A percentile compares a stretch with the other conserved stretches of the same genome.
Evolutionary conservation across 805 yeast genomes (phyloP).

Genomic region (Danielia oregonensis): DNA sequence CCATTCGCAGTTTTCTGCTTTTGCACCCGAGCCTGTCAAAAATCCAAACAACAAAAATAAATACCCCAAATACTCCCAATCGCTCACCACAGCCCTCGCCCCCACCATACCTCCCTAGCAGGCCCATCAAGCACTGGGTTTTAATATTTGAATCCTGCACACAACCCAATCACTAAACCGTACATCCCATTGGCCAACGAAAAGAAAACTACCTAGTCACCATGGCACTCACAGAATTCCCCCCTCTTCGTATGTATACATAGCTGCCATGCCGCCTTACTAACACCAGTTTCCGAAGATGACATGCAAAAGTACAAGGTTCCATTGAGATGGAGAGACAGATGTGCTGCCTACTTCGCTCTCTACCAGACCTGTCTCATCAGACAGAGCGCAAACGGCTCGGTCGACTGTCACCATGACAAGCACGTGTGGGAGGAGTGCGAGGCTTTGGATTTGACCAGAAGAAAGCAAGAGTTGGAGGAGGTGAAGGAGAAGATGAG

Average conservation of each 20-base stretch:
- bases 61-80: no score
- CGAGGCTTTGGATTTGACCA: conserved; percentile 73
- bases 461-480: conserved; percentile 73
- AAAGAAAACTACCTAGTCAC: conserved; percentile 1
- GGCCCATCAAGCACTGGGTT: no score
- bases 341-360: conserved; percentile 64
- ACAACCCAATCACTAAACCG: conserved; percentile 5
- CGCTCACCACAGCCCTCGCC: no score
- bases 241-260: conserved; percentile 19
- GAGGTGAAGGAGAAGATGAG: conserved; percentile 44
- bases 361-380: conserved; percentile 42
- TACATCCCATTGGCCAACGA: conserved; percentile 18
- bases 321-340: conserved; percentile 77
- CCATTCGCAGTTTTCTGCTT: no score
- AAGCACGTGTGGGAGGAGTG: conserved; percentile 85
- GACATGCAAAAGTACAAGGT: conserved; percentile 78
- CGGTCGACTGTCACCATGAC: conserved; percentile 63
- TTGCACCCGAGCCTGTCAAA: no score
- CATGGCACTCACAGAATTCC: conserved; percentile 19
- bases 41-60: no score
- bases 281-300: conserved; percentile 63
- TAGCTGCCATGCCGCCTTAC: conserved; percentile 6
- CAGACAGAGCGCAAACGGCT: conserved; percentile 40
- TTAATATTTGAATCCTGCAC: no score
- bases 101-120: no score